Percentiles rank a stretch among this genome's conserved stretches.
Conservation (phyloP, 306 rosid genomes). For the Lathyrus sativus region DNA sequence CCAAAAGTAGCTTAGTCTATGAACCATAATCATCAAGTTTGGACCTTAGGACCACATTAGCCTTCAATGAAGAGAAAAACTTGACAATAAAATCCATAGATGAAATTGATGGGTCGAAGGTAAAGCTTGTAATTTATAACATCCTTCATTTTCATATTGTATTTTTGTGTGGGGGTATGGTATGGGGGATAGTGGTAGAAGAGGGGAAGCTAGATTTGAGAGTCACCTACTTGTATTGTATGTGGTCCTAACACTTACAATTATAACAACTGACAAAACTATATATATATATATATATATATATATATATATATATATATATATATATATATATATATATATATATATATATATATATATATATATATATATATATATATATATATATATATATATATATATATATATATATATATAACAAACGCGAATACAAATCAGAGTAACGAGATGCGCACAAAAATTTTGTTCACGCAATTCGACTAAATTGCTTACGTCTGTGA, state of each 20-base stretch:
- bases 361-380: no score
- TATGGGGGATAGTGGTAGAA: conserved; percentile 13
- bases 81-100: conserved; percentile 28
- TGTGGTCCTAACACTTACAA: conserved; percentile 37
- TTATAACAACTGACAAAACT: no score
- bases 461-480: no score
- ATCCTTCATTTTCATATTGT: conserved; percentile 18
- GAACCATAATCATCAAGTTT: conserved; percentile 39
- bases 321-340: no score
- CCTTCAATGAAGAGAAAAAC: conserved; percentile 36
- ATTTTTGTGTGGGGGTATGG: conserved; percentile 14
- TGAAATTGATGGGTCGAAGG: conserved; percentile 50
- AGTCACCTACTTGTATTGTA: neutral
- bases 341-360: no score
- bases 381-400: no score
- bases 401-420: no score
- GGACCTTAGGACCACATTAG: conserved; percentile 38
- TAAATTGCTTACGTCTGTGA: no score
- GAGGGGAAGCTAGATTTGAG: conserved; percentile 5
- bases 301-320: no score
- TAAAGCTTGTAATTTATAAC: conserved; percentile 25
- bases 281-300: no score
- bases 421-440: no score
- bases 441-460: no score
- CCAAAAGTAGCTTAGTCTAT: conserved; percentile 42